phyloP scores from a whole-genome alignment of 2,329 filamentous ascomycete genomes.

The Diaporthe sp. region DNA sequence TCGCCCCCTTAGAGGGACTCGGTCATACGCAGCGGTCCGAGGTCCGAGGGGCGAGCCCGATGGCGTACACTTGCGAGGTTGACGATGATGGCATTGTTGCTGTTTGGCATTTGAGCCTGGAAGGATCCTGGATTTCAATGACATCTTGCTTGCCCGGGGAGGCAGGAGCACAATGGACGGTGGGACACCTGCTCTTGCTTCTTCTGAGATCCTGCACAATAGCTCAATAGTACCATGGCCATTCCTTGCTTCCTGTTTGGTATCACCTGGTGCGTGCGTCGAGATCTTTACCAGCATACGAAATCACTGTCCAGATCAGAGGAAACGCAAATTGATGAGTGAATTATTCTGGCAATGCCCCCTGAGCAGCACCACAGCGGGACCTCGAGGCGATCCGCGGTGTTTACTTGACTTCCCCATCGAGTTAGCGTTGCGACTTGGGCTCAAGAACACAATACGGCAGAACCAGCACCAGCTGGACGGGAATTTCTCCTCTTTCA shows the following conservation, averaged over 20 bases:
- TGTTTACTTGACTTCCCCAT: conserved; percentile 13
- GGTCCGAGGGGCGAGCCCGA: background rate
- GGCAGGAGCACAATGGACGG: background rate
- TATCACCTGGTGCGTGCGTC: background rate
- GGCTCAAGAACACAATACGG: background rate
- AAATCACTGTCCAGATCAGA: too few species aligned
- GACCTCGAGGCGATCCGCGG: background rate
- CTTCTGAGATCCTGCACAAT: background rate
- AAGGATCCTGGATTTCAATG: background rate
- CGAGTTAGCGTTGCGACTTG: conserved; percentile 9
- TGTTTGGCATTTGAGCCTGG: background rate
- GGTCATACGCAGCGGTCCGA: background rate
- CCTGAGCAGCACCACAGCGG: background rate
- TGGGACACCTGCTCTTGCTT: background rate
- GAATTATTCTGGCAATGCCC: background rate
- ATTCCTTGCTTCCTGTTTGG: background rate
- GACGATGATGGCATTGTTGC: conserved; percentile 3
- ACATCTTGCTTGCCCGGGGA: background rate
- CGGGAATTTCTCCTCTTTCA: background rate
- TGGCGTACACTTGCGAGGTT: background rate
- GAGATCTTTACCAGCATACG: too few species aligned
- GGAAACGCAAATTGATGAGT: background rate
- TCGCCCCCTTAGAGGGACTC: background rate
- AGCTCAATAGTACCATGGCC: background rate
- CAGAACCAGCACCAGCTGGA: background rate